A percentile compares a stretch with the other conserved stretches of the same genome.
These are phyloP conservation scores for Pseudogymnoascus sp. DNA, from an alignment of 2,329 filamentous ascomycete species.

Conservation along the genomic window DNA sequence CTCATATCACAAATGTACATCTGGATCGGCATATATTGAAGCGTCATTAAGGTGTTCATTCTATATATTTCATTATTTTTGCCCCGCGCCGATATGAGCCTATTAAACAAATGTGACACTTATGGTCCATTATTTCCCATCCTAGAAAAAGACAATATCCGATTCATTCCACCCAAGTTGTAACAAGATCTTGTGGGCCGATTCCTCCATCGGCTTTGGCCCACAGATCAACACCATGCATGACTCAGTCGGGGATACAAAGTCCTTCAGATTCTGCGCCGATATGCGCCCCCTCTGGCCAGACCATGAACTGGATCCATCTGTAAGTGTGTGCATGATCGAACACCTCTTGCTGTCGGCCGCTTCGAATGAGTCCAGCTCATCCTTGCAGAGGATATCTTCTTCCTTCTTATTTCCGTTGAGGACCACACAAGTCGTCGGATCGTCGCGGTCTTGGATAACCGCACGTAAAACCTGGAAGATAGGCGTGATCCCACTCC, in stretches of 20 bases:
- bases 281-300: constrained; percentile 62
- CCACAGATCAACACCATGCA: constrained; percentile 70
- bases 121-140: not conserved
- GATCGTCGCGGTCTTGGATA: constrained; percentile 53
- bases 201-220: constrained; percentile 65
- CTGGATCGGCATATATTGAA: not conserved
- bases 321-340: constrained; percentile 61
- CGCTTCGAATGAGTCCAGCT: constrained; percentile 57
- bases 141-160: constrained; percentile 69
- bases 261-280: constrained; percentile 49
- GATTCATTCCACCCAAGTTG: constrained; percentile 63
- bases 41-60: not conserved
- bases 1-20: not conserved
- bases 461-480: constrained; percentile 74
- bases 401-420: constrained; percentile 69
- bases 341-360: constrained; percentile 49
- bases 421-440: constrained; percentile 62
- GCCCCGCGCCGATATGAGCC: not conserved
- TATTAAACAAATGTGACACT: not conserved
- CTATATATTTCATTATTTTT: not conserved
- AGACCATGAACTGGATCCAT: constrained; percentile 54
- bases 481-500: constrained; percentile 87
- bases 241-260: constrained; percentile 37
- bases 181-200: constrained; percentile 46
- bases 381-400: constrained; percentile 72